Evolutionary conservation across 768 basidiomycete genomes (phyloP), one percentile per base, ranked within the genome.

Genomic region (Lepiota subincarnata): DNA sequence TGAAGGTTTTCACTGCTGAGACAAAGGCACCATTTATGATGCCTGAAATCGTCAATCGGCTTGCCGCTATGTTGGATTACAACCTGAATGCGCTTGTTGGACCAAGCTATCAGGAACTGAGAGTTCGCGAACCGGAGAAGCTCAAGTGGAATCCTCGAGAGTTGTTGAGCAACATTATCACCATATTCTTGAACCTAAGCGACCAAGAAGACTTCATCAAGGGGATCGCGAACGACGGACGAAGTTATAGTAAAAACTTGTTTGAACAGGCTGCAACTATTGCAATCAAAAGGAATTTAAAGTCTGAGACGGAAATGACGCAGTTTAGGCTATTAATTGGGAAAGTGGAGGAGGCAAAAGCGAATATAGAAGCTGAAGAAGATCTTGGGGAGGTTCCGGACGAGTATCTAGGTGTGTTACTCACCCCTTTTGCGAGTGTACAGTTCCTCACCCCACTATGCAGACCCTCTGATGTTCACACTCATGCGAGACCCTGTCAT

Each of bases 41-140:
- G 70, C 87, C 90, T 6, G 97, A 99, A 70, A 98, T 99, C 43
- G 91, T 98, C 48, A 88, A 95, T 66, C 83, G 89, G 34, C 78
- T 99, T 13, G 97, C 97, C 2, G 95, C 95, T 0, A 98, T 97
- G 90, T 70, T 99, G 62, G 91, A 97, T 65, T 93, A 94, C 71
- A 98, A 98, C 64, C 76, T 99, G 16, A 84, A 87, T 45, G 86
- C 85, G 1, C 82, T 99, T 19, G 91, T 86, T 41, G 97, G 97
- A 0, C 93, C 95, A 4, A 84, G 82, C 59, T 95, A 86, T 70
- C 83, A 87, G 57, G 88, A 96, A 35, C 79, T 99, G 11, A 84
- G 79, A 55, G 92, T 98, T 55, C 78, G 84, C 56, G 86, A 97
- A 48, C 83, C 84, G 6, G 89, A 95, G 61, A 92, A 93, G 68